Evolutionary conservation across 768 basidiomycete genomes (phyloP), one percentile per base, ranked within the genome.

Genomic region (Boletus tylopilopsis): DNA sequence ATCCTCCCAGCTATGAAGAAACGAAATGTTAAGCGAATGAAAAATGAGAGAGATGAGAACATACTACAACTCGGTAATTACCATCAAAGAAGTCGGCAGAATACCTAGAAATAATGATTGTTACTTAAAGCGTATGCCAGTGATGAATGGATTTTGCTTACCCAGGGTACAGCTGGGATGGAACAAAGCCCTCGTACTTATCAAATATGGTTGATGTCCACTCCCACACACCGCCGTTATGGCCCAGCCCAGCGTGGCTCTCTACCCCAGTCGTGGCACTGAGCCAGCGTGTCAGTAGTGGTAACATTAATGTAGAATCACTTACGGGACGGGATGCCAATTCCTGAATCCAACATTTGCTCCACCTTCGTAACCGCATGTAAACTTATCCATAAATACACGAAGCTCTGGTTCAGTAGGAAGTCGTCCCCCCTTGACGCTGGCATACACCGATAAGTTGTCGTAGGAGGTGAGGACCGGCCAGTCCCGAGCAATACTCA

Each of bases 211-310:
- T 94, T 18, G 86, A 87, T 0, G 95, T 96, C 94, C 94, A 98
- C 72, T 97, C 94, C 94, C 95, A 99, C 15, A 96, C 87, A 6
- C 96, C 96, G 7, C 96, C 96, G 57, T 99, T 97, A 54, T 83
- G 81, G 11, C 90, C 87, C 64, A 72, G 79, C 3, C 82, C 80
- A 19, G 67, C 75, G 49, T 63, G 60, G 43, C 66, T 71, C 51
- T 71, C 71, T 52, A 74, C 67, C 30, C 87, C 89, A 2, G 81
- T 80, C 36, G 89, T 90, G 19, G 87, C 81, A 25, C 87, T 89
- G 42, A 10, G 39, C 11, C 22, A 22, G 33, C 37, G 8, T 42
- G 39, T 43, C 22, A 52, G 43, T 50, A 53, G 38, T 27, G 27
- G 25, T 22, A 22, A 27, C 21, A 25, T 9, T 18, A 37, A 40